Base-by-base conservation (phyloP, 306 rosid species). In the Dalbergia oliveri region DNA sequence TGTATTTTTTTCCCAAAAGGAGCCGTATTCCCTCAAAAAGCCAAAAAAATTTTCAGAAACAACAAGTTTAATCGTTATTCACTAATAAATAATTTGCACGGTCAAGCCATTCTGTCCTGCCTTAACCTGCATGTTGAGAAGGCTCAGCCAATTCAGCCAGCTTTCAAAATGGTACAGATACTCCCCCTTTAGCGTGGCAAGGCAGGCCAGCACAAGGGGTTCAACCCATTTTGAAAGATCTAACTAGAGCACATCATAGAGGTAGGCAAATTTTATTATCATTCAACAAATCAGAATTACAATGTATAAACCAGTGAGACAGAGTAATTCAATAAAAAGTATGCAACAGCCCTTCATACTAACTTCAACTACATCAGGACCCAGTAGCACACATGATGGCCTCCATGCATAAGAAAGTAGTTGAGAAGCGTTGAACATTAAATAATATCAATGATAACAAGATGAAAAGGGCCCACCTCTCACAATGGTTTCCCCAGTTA, bases 231-330 rank as follows among this genome's bases (percentile, higher is more conserved):
- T 67, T 56, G 41, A 66, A 41, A 45, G 6, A 45, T 21, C 51
- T 50, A 82, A 73, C 16, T 68, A 75, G 18, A 59, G 61, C 60
- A 82, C 77, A 81, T 68, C 12, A 1, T 49, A 60, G 39, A 63
- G 76, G 39, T 18, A 44, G 62, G 69, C 59, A 81, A 0, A 5
- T 9, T 16, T 15, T 16, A 45, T 49, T 11, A 56, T 21, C 0
- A 21, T 64, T 74, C 45, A 75, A 75, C 71, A 47, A 57, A 33
- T 66, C 44, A 45, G 67, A 41, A 47, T 26, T 59, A 67, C 35
- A 44, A 74, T 35, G 31, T 9, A 73, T 65, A 74, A 72, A 56
- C 74, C 39, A 11, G 11, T 31, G 53, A 33, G 19, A 33, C 18
- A 73, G 44, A 33, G 11, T 67, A 54, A 65, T 33, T 73, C 68